phyloP scores from a whole-genome alignment of 1,284 basidiomycete genomes.

The Ceraceosorus bombacis region DNA sequence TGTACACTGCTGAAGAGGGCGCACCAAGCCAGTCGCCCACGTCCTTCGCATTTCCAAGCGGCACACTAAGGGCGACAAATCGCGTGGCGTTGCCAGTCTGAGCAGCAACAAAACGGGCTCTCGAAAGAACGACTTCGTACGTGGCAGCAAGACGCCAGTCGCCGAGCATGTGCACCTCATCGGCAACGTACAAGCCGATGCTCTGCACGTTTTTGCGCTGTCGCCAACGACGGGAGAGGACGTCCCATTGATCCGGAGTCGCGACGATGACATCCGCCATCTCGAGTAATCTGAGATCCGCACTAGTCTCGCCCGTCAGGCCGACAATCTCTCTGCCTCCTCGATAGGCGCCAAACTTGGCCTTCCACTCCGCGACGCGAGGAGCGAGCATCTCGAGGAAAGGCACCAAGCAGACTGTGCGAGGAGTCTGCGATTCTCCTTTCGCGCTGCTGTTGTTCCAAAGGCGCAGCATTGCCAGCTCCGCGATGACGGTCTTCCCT shows the following conservation, averaged over 20 bases:
- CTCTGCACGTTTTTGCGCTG: constrained; percentile 93
- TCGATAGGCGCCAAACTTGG: constrained; percentile 72
- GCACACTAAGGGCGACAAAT: constrained; percentile 87
- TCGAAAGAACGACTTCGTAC: constrained; percentile 89
- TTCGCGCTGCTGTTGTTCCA: constrained; percentile 55
- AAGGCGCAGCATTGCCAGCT: constrained; percentile 82
- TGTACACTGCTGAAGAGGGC: constrained; percentile 80
- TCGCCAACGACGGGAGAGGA: constrained; percentile 90
- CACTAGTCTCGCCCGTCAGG: constrained; percentile 87
- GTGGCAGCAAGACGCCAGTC: constrained; percentile 81
- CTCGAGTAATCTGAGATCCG: constrained; percentile 81
- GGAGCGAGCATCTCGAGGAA: constrained; percentile 94
- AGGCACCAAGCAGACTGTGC: constrained; percentile 94
- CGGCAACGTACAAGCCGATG: constrained; percentile 84
- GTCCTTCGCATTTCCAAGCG: constrained; percentile 90
- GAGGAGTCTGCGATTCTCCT: constrained; percentile 51
- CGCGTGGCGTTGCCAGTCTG: constrained; percentile 84
- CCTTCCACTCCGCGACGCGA: constrained; percentile 77
- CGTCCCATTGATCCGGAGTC: constrained; percentile 86
- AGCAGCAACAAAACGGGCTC: constrained; percentile 90
- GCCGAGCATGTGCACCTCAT: constrained; percentile 89
- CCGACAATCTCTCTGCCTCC: constrained; percentile 87
- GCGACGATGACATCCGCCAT: constrained; percentile 71
- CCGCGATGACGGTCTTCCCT: constrained; percentile 94
- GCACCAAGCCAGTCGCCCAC: constrained; percentile 97